These are phyloP conservation scores for Aspergillus cavernicola DNA, from an alignment of 495 filamentous ascomycete genomes.

Conservation along the genomic window DNA sequence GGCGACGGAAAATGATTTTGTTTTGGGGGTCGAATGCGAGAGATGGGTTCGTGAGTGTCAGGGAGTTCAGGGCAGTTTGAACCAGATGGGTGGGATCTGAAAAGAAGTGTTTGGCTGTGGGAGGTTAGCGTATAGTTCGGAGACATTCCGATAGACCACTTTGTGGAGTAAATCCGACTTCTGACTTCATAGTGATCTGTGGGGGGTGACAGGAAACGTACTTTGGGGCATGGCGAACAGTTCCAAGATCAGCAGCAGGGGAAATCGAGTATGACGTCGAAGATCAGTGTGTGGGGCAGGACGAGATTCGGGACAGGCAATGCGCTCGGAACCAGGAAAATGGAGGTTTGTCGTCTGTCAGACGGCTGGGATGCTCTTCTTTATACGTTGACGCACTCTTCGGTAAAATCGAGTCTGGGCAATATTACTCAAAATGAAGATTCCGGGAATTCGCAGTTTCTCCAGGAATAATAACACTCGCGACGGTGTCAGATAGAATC, in stretches of 20 bases:
- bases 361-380: background rate
- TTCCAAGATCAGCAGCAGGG: constrained; percentile 12
- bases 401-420: constrained; percentile 6
- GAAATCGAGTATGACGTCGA: constrained; percentile 15
- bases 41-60: constrained; percentile 82
- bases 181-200: constrained; percentile 2
- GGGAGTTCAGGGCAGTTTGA: constrained; percentile 67
- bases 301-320: background rate
- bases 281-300: background rate
- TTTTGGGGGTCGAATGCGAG: constrained; percentile 73
- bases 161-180: constrained; percentile 13
- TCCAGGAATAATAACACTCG: constrained; percentile 8
- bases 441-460: background rate
- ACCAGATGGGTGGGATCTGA: constrained; percentile 80
- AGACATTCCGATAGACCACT: background rate
- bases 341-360: background rate
- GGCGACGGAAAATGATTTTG: constrained; percentile 83
- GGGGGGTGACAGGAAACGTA: constrained; percentile 12
- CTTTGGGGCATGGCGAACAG: constrained; percentile 22
- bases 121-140: constrained; percentile 12
- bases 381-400: constrained; percentile 8
- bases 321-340: background rate
- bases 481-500: background rate
- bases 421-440: constrained; percentile 9
- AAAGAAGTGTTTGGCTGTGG: constrained; percentile 82